These are phyloP conservation scores for Cucurbita pepo DNA, from an alignment of 306 rosid species.

Conservation along the genomic window DNA sequence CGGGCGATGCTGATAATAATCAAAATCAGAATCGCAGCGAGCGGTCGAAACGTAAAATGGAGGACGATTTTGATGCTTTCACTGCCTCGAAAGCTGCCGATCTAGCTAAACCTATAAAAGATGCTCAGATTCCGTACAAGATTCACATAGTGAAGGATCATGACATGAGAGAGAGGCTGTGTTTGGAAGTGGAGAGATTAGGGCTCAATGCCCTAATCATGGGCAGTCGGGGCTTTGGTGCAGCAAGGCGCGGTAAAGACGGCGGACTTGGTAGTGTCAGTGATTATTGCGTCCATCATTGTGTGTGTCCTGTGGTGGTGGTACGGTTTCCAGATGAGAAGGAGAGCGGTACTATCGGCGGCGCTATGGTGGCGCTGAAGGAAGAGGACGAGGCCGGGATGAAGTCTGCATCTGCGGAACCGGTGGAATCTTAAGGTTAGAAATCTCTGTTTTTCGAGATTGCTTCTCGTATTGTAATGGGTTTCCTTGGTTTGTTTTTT, in stretches of 20 bases:
- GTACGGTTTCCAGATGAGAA: slow-evolving; percentile 82
- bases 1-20: slow-evolving; percentile 1
- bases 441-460: background rate
- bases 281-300: slow-evolving; percentile 91
- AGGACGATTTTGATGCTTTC: slow-evolving; percentile 77
- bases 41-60: slow-evolving; percentile 37
- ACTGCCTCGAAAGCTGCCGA: slow-evolving; percentile 69
- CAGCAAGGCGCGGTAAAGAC: slow-evolving; percentile 59
- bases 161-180: slow-evolving; percentile 88
- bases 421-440: slow-evolving; percentile 49
- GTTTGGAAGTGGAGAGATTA: slow-evolving; percentile 82
- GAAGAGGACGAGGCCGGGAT: slow-evolving; percentile 25
- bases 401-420: background rate
- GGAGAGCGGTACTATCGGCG: slow-evolving; percentile 17
- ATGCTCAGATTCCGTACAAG: slow-evolving; percentile 90
- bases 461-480: background rate
- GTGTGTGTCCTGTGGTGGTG: slow-evolving; percentile 89
- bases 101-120: slow-evolving; percentile 57
- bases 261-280: slow-evolving; percentile 91
- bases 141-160: slow-evolving; percentile 97
- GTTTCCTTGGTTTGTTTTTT: background rate
- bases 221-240: slow-evolving; percentile 98
- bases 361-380: slow-evolving; percentile 21
- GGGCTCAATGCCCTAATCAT: slow-evolving; percentile 93
- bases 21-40: slow-evolving; percentile 13